A percentile compares a stretch with the other conserved stretches of the same genome.
phyloP scores from a whole-genome alignment of 805 yeast genomes.

The Lipomyces lipofer region DNA sequence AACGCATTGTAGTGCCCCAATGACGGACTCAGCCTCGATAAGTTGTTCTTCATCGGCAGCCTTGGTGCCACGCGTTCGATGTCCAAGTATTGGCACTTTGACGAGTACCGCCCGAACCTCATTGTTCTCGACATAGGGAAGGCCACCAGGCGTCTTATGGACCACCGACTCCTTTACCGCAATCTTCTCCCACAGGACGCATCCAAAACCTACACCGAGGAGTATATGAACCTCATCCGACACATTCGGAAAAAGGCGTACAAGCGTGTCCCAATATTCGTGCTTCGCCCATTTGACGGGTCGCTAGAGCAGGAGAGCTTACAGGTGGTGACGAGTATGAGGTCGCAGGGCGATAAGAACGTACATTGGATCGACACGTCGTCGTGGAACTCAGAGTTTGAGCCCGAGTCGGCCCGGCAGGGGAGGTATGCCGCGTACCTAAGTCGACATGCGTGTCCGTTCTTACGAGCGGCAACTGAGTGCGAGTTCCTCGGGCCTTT shows the following conservation, averaged over 20 bases:
- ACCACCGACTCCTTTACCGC: conserved; percentile 12
- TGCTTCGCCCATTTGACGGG: conserved; percentile 27
- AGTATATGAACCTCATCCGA: conserved; percentile 17
- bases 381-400: conserved; percentile 15
- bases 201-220: conserved; percentile 23
- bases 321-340: conserved; percentile 18
- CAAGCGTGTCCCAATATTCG: conserved; percentile 24
- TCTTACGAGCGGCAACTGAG: conserved; percentile 10
- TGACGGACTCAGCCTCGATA: conserved; percentile 16
- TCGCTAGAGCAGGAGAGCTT: conserved; percentile 25
- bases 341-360: conserved; percentile 23
- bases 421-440: conserved; percentile 23
- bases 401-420: conserved; percentile 7
- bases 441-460: conserved; percentile 25
- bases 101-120: conserved; percentile 17
- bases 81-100: conserved; percentile 27
- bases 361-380: conserved; percentile 30
- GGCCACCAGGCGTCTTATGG: conserved; percentile 23
- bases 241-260: conserved; percentile 26
- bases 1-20: conserved; percentile 28
- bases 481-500: conserved; percentile 27
- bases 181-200: conserved; percentile 29
- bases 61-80: conserved; percentile 19
- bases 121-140: conserved; percentile 21
- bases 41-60: conserved; percentile 24